Conservation (phyloP, 148 eudicot genomes). For the Rheum nobile region DNA sequence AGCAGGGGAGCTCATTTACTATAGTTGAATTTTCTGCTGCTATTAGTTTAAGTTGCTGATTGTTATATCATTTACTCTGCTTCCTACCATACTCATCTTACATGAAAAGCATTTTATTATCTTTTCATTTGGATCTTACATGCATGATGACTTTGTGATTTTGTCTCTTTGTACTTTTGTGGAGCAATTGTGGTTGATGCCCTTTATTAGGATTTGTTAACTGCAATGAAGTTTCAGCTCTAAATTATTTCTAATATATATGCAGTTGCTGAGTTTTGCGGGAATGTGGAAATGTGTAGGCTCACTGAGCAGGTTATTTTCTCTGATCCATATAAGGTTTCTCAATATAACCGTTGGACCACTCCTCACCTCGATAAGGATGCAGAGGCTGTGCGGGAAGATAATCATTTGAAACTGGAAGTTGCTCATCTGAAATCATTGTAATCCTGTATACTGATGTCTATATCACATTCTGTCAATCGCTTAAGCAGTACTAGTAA, state of each 20-base stretch:
- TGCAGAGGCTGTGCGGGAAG: constrained; percentile 82
- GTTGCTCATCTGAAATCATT: constrained; percentile 75
- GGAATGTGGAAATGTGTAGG: constrained; percentile 89
- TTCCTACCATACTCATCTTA: not conserved
- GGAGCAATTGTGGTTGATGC: not conserved
- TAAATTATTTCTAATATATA: not conserved
- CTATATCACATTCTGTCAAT: not conserved
- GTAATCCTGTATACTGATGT: constrained; percentile 22
- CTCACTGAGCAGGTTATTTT: constrained; percentile 85
- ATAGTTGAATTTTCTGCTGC: too few species aligned
- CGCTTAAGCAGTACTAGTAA: not conserved
- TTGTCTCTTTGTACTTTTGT: not conserved
- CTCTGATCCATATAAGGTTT: constrained; percentile 87
- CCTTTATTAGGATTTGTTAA: not conserved
- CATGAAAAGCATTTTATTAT: not conserved
- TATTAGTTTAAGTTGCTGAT: not conserved
- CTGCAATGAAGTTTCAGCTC: not conserved
- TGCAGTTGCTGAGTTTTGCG: constrained; percentile 90
- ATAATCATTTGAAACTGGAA: constrained; percentile 67
- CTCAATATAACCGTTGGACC: constrained; percentile 71
- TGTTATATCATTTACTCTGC: not conserved
- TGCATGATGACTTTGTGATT: not conserved
- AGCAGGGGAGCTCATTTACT: too few species aligned
- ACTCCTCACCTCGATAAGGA: constrained; percentile 83
- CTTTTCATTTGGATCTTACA: not conserved